Percentiles rank a stretch among this genome's conserved stretches.
These are phyloP conservation scores for Sclerotinia trifoliorum DNA, from an alignment of 2,329 filamentous ascomycete species.

Conservation along the genomic window DNA sequence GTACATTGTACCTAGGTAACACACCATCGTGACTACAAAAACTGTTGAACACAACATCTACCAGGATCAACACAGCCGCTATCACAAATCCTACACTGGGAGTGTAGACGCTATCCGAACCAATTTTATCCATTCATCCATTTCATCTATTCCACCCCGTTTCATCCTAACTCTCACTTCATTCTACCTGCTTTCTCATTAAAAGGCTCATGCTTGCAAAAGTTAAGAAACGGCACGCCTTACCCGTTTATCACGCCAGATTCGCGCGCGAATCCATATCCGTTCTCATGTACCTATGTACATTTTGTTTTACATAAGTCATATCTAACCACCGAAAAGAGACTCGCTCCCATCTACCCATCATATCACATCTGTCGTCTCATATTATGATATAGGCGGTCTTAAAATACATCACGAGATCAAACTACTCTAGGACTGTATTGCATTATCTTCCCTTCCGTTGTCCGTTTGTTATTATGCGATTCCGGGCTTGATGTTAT, in stretches of 20 bases:
- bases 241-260: neutral
- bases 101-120: neutral
- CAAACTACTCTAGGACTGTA: too few relatives aligned
- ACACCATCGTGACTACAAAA: neutral
- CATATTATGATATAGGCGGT: too few relatives aligned
- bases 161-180: neutral
- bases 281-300: neutral
- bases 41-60: neutral
- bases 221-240: neutral
- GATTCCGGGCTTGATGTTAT: too few relatives aligned
- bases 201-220: neutral
- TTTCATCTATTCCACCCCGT: neutral
- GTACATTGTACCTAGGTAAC: neutral
- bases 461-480: too few relatives aligned
- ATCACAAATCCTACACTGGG: neutral
- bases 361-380: too few relatives aligned
- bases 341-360: too few relatives aligned
- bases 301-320: too few relatives aligned
- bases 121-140: neutral
- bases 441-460: too few relatives aligned
- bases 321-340: too few relatives aligned
- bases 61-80: conserved; percentile 8
- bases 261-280: neutral
- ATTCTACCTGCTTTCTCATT: neutral
- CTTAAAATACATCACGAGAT: too few relatives aligned